Conservation (phyloP, 768 basidiomycete species). For the Boletus tylopilopsis region DNA sequence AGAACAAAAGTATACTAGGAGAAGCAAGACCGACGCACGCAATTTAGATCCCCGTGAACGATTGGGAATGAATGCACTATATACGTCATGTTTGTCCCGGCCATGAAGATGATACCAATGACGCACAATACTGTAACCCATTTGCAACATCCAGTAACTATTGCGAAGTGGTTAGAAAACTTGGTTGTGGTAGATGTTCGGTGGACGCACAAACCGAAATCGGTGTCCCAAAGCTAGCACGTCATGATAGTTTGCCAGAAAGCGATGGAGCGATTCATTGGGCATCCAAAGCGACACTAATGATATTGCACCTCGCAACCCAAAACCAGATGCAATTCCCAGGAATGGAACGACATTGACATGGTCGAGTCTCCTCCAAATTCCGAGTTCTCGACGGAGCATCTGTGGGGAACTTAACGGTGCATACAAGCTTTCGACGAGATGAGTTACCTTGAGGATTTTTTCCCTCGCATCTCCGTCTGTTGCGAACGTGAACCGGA, state of each 20-base stretch:
- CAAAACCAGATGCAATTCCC: background rate
- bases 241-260: background rate
- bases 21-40: background rate
- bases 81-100: background rate
- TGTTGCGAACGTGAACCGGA: background rate
- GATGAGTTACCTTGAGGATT: background rate
- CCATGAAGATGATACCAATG: background rate
- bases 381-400: background rate
- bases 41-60: background rate
- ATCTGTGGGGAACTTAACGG: background rate
- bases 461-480: too few species aligned
- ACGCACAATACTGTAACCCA: background rate
- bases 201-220: background rate
- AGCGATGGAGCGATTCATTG: background rate
- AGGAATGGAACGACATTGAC: background rate
- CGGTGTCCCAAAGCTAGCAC: background rate
- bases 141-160: background rate
- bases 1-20: background rate
- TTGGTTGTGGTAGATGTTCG: background rate
- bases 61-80: background rate
- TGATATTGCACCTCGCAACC: background rate
- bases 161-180: background rate
- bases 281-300: background rate
- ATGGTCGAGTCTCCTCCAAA: too few species aligned
- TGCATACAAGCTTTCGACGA: background rate